Evolutionary conservation across 345 rosid genomes (phyloP).

Genomic region (Gynandropsis gynandra): DNA sequence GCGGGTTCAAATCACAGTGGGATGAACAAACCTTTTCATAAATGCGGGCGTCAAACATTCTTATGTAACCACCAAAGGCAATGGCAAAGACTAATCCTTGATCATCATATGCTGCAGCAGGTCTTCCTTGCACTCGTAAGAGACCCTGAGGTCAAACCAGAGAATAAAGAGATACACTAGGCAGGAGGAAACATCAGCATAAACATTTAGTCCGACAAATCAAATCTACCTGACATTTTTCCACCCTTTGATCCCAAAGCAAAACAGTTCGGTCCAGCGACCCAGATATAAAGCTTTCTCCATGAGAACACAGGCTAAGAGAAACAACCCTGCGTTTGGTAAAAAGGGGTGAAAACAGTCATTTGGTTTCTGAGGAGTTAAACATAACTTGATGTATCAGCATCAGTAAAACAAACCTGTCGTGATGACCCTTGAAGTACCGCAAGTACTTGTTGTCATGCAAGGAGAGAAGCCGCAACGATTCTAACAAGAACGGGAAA

Average conservation of each 20-base stretch:
- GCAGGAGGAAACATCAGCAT: neutral
- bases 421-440: slow-evolving; percentile 94
- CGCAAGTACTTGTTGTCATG: slow-evolving; percentile 96
- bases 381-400: neutral
- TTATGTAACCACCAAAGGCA: slow-evolving; percentile 87
- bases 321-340: slow-evolving; percentile 67
- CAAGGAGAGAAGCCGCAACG: slow-evolving; percentile 83
- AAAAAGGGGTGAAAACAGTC: slow-evolving; percentile 7
- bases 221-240: slow-evolving; percentile 78
- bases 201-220: slow-evolving; percentile 2
- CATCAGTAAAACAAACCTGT: slow-evolving; percentile 49
- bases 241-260: slow-evolving; percentile 96
- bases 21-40: slow-evolving; percentile 66
- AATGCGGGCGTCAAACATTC: slow-evolving; percentile 92
- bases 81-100: slow-evolving; percentile 86
- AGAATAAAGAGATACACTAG: neutral
- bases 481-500: slow-evolving; percentile 36
- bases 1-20: neutral
- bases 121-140: slow-evolving; percentile 79
- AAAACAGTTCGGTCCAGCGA: slow-evolving; percentile 95
- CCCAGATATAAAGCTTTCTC: slow-evolving; percentile 85
- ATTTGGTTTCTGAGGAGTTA: neutral
- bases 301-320: slow-evolving; percentile 77
- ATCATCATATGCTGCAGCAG: slow-evolving; percentile 94
- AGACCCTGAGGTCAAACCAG: slow-evolving; percentile 41